Conservation (phyloP, 176 grass and related monocot species). For the Typha latifolia region DNA sequence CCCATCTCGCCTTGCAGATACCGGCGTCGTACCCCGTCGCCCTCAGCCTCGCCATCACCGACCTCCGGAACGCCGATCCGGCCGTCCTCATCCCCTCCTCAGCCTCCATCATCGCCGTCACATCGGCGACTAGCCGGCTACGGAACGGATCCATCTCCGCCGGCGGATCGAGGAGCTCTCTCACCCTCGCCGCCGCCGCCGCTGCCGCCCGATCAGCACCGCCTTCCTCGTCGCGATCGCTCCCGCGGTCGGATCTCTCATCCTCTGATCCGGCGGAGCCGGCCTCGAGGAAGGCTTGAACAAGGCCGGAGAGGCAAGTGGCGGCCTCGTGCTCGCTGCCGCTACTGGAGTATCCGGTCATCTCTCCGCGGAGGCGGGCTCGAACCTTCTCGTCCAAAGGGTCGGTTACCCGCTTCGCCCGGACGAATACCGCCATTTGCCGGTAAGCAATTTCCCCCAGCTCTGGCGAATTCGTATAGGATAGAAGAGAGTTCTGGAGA, state of each 20-base stretch:
- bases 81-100: slow-evolving; percentile 24
- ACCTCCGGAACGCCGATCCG: slow-evolving; percentile 41
- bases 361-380: slow-evolving; percentile 60
- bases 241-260: neutral
- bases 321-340: slow-evolving; percentile 65
- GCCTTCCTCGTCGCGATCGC: slow-evolving; percentile 12
- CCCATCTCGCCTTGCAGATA: slow-evolving; percentile 69
- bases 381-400: slow-evolving; percentile 38
- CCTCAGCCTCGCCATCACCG: slow-evolving; percentile 36
- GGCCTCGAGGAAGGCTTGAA: slow-evolving; percentile 74
- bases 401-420: slow-evolving; percentile 12
- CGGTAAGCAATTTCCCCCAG: slow-evolving; percentile 6
- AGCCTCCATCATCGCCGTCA: slow-evolving; percentile 19
- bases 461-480: neutral
- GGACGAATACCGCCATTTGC: slow-evolving; percentile 53
- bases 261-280: slow-evolving; percentile 18
- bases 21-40: slow-evolving; percentile 65
- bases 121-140: slow-evolving; percentile 36
- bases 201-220: slow-evolving; percentile 1
- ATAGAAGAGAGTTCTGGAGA: no score
- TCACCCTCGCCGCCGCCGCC: slow-evolving; percentile 21
- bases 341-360: slow-evolving; percentile 32
- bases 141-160: slow-evolving; percentile 46
- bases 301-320: slow-evolving; percentile 65
- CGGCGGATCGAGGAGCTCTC: slow-evolving; percentile 42